Conservation (phyloP, 768 basidiomycete species). For the Pleurotus sapidus region DNA sequence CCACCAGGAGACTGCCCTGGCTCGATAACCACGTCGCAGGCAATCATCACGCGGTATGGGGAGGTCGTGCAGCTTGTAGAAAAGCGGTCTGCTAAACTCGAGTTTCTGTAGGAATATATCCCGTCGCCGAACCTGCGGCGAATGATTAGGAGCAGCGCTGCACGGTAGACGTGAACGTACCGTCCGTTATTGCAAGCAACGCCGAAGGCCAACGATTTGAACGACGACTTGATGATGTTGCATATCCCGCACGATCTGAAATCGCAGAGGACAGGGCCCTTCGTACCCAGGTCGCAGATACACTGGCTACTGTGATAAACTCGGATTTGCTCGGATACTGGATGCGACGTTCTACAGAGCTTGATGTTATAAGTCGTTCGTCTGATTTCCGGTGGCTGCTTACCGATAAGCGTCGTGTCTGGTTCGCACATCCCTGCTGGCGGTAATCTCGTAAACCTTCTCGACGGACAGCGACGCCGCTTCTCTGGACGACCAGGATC, state of each 20-base stretch:
- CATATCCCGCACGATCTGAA: conserved; percentile 69
- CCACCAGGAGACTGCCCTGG: conserved; percentile 23
- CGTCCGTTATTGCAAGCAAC: conserved; percentile 49
- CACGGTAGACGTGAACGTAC: conserved; percentile 27
- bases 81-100: conserved; percentile 52
- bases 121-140: conserved; percentile 53
- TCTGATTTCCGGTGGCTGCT: conserved; percentile 8
- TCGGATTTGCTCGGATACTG: conserved; percentile 36
- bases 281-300: conserved; percentile 65
- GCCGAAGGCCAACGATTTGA: conserved; percentile 57
- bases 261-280: conserved; percentile 46
- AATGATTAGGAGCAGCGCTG: conserved; percentile 4
- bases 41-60: conserved; percentile 65
- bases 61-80: conserved; percentile 68
- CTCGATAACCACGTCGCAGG: conserved; percentile 51
- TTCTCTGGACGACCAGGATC: conserved; percentile 11
- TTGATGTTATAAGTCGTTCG: background rate
- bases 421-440: conserved; percentile 37
- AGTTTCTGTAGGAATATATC: conserved; percentile 60
- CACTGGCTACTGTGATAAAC: conserved; percentile 66
- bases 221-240: conserved; percentile 53
- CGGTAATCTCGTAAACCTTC: conserved; percentile 53
- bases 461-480: conserved; percentile 39
- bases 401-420: conserved; percentile 51
- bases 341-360: conserved; percentile 9